Base-by-base conservation (phyloP, 495 filamentous ascomycete species). In the Usnea hakonensis region DNA sequence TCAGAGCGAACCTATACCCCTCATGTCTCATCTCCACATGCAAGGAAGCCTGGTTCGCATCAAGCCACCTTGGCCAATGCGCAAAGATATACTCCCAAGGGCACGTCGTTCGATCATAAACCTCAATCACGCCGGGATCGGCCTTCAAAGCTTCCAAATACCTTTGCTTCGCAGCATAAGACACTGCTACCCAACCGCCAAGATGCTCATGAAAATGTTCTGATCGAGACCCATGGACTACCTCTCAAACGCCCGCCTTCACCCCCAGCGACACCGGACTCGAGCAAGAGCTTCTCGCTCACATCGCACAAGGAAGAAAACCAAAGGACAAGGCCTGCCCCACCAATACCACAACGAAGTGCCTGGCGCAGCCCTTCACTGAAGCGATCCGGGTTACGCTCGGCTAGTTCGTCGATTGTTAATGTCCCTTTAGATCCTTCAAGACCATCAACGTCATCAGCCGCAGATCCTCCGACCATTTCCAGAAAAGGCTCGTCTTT, bases 191-290 rank as follows among this genome's bases (percentile, higher is more conserved):
- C 48, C 5, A 52, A 26, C 28, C 30, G 26, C 28, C 14, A 32
- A 8, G 48, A 28, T 33, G 28, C 37, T n/a, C 44, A 61, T 13
- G 36, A 43, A 10, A 17, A 44, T 30, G 50, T 32, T 9, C 23
- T 40, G 16, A 55, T 19, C 26, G 19, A 61, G 30, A 53, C 37
- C 26, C 48, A 61, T n/a, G 46, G 36, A 21, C 55, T 52, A 10
- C 21, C 16, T 44, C 48, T 50, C 41, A 17, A 30, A 55, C 36
- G 36, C 23, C 59, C 50, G 23, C 50, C 59, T 16, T 61, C 59
- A 0, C 59, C 59, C n/a, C 59, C 59, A 3, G 59, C 59, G 40
- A 61, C 59, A 19, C 48, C 59, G 32, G 59, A 61, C 40, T 61
- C 38, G 7, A 32, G 48, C n/a, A 38, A 61, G 33, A 43, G 17